These are phyloP conservation scores for Helotiales sp. DNA, from an alignment of 2,329 filamentous ascomycete genomes.

Conservation along the genomic window DNA sequence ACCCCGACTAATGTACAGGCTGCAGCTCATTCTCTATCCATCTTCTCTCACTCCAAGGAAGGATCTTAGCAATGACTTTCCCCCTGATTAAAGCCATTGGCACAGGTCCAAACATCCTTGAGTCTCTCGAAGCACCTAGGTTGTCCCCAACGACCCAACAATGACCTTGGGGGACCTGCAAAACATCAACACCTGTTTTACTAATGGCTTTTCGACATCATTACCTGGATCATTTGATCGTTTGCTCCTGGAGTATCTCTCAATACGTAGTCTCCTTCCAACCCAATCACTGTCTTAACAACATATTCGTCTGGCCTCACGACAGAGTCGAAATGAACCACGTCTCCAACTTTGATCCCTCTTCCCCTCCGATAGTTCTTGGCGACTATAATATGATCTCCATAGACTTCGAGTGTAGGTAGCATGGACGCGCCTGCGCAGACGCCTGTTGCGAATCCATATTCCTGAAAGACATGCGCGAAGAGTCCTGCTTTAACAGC, in stretches of 20 bases:
- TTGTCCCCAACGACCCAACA: constrained; percentile 93
- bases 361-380: constrained; percentile 69
- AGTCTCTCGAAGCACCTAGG: constrained; percentile 79
- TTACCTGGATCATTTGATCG: constrained; percentile 59
- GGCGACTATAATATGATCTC: constrained; percentile 69
- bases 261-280: constrained; percentile 66
- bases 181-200: constrained; percentile 5
- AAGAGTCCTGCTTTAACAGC: constrained; percentile 48
- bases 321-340: constrained; percentile 79
- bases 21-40: constrained; percentile 50
- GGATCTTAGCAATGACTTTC: constrained; percentile 68
- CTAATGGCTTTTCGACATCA: neutral
- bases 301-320: constrained; percentile 57
- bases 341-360: constrained; percentile 72
- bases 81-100: constrained; percentile 82
- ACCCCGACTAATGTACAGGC: constrained; percentile 17
- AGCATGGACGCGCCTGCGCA: constrained; percentile 83
- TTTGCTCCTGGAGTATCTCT: constrained; percentile 56
- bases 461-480: constrained; percentile 54
- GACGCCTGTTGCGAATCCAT: constrained; percentile 60
- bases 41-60: constrained; percentile 51
- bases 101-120: constrained; percentile 80
- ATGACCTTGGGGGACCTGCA: constrained; percentile 83
- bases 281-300: constrained; percentile 63
- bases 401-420: constrained; percentile 70